Base-by-base conservation (phyloP, 768 basidiomycete genomes). In the Russula sp. region DNA sequence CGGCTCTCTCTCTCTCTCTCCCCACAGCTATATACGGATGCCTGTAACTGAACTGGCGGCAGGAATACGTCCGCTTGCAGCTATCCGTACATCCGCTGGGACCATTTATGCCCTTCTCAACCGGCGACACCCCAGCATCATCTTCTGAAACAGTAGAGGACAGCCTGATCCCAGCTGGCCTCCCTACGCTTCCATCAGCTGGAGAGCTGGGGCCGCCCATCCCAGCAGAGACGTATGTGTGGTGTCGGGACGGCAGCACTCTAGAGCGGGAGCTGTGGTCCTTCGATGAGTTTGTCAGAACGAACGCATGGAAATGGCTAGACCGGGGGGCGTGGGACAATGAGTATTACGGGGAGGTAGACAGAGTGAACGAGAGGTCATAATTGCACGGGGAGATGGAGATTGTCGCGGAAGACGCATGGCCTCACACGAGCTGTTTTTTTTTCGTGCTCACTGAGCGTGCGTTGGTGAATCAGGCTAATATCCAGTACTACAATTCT, bases 231-330 rank as follows among this genome's bases (percentile, higher is more conserved):
- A 86, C 88, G 3, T 98, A 97, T 69, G 78, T 93, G 25, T 96
- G 85, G 80, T 71, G 71, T 34, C 73, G 74, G 4, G 70, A 73
- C 0, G 29, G 81, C 7, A 65, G 67, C 0, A 63, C 72, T 7
- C 75, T 98, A 8, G 75, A 81, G 29, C 75, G 82, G 0, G 76
- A 78, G 35, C 73, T 90, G 5, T 98, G 95, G 95, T 80, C 84
- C 0, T 94, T 87, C 68, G 83, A 84, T n/a, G 81, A 84, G 4
- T 97, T 97, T 69, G 78, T 96, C 34, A 73, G 75, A 68, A 81
- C 87, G 35, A 88, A 84, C 65, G 85, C 89, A 2, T 83, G 83
- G 79, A 86, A 87, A 60, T 95, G 93, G 93, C 78, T 87, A 43
- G 83, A 82, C 0, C 64, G 69, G 9, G 73, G 67, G 7, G 72